Evolutionary conservation across 2,329 filamentous ascomycete genomes (phyloP), one percentile per base, ranked within the genome.

Genomic region (Penicillium hordei): DNA sequence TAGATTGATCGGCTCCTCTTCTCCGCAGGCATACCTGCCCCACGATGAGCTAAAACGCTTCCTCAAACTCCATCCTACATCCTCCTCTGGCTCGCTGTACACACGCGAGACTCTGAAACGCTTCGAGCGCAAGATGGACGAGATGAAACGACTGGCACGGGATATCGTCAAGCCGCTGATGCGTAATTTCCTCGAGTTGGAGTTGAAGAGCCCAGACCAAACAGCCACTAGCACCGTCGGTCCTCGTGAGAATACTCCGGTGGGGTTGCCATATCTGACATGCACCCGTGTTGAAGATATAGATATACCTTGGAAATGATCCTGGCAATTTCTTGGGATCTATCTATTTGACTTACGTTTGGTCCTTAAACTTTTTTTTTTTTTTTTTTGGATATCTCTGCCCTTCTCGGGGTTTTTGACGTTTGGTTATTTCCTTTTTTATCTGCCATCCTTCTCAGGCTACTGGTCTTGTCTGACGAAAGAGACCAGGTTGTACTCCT

Each of bases 41-140:
- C 91, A 93, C 72, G 92, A 96, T 64, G 93, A 96, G 63, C 89
- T 93, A 71, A 97, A 96, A 75, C 86, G 86, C 23, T 97, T 97
- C 68, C 82, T 97, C 52, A 95, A 96, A 72, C 79, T 93, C 23
- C 88, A 86, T 12, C 89, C 91, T 0, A 74, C 75, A 6, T 67
- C 70, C 1, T 74, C 76, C 5, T 89, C 94, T 0, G 76, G 72
- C 31, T 70, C 73, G 21, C 76, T 93, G 8, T 96, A 97, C 76
- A 91, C 84, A 44, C 83, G 93, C 19, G 93, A 97, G n/a, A 93
- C 91, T 61, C 75, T 97, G 48, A 85, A 88, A 60, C 82, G 89
- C 4, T 96, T 97, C 65, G 93, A 97, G 78, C 86, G 89, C 68
- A 84, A 91, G 55, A 83, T 97, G 65, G 91, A 96, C 58, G 93